Percentiles rank a stretch among this genome's conserved stretches.
These are phyloP conservation scores for Echeveria elegans DNA, from an alignment of 164 flowering plant species.

Conservation along the genomic window DNA sequence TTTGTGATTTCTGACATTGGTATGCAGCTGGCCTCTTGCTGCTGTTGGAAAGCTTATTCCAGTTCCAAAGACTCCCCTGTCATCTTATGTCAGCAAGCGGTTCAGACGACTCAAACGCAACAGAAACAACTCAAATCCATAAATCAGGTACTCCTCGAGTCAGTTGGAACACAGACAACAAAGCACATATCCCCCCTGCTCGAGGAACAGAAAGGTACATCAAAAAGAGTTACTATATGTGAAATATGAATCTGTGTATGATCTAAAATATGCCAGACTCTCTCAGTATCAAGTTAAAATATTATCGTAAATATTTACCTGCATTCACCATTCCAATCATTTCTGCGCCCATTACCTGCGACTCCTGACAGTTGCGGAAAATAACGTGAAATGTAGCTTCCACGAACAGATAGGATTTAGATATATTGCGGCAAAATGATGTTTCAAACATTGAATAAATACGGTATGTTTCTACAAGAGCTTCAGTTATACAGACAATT, in stretches of 20 bases:
- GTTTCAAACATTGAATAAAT: neutral
- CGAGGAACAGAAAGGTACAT: neutral
- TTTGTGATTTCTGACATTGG: neutral
- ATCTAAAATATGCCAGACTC: neutral
- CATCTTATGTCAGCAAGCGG: conserved; percentile 22
- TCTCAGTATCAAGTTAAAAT: neutral
- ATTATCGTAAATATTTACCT: neutral
- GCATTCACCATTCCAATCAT: neutral
- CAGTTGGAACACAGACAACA: neutral
- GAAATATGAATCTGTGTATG: neutral
- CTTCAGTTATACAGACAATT: neutral
- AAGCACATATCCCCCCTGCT: neutral
- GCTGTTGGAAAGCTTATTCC: conserved; percentile 49
- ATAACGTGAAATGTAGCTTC: neutral
- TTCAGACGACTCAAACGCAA: conserved; percentile 17
- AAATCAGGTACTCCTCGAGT: neutral
- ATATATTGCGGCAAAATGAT: neutral
- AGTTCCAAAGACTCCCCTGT: conserved; percentile 41
- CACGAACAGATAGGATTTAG: neutral
- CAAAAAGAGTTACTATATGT: neutral
- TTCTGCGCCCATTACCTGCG: neutral
- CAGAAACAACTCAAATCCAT: neutral
- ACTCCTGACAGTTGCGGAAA: neutral
- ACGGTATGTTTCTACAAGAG: neutral
- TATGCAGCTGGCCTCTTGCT: conserved; percentile 65